Evolutionary conservation across 108 stramenopile genomes (phyloP), one percentile per base, ranked within the genome.

Genomic region (Cyclotella sp.): DNA sequence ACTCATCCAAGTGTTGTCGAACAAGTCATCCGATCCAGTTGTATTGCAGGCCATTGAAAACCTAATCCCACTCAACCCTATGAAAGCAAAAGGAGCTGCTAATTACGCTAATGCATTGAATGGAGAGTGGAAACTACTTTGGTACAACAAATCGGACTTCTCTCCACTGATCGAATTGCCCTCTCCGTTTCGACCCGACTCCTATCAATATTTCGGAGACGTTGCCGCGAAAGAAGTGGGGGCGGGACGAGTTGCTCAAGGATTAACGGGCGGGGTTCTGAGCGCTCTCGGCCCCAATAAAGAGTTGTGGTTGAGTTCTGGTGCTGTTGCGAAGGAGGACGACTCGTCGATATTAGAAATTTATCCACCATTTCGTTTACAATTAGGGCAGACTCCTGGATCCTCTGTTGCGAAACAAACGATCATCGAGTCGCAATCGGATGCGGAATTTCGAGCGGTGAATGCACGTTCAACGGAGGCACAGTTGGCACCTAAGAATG

Each of bases 351-450:
- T 78, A 12, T 55, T 92, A 63, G 86, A 87, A 47, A 92, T 92
- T 29, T 72, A 79, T 68, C 91, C 91, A 15, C 91, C 91, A 41
- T 92, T 92, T 87, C 89, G 91, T 15, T 82, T 92, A 27, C 78
- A 92, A 64, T 45, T 87, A 18, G 87, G 86, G 14, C 29, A 69
- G 28, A 27, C 27, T 14, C 64, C 81, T 26, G 76, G 79, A 58
- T 34, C 75, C 4, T 42, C 57, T 2, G 46, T 44, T 0, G 68
- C 82, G 14, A 86, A 88, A 60, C 65, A 68, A 65, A 83, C 69
- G 0, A 61, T 92, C 54, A 88, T 92, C 13, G 91, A 92, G 53
- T 72, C 86, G 3, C 79, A 88, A 24, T 82, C 76, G 21, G 91
- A 92, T 73, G 88, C 91, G 16, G 91, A 90, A n/a, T 92, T 92